Conservation (phyloP, 2,329 filamentous ascomycete genomes). For the Arthrobotrys iridis region DNA sequence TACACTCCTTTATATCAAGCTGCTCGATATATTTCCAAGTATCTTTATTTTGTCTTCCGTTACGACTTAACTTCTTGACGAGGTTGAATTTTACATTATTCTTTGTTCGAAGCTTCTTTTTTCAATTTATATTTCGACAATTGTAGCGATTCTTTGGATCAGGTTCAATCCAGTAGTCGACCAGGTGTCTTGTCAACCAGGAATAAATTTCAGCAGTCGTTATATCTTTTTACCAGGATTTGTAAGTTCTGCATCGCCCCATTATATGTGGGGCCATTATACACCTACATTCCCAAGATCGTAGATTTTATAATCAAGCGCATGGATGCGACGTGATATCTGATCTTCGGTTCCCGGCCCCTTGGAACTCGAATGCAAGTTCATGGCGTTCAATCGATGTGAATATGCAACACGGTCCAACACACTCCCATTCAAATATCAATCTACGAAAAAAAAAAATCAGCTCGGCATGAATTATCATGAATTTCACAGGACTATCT, state of each 20-base stretch:
- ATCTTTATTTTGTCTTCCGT: conserved; percentile 31
- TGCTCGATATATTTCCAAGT: conserved; percentile 21
- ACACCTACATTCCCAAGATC: neutral
- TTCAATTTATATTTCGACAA: conserved; percentile 6
- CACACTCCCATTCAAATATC: neutral
- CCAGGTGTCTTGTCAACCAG: conserved; percentile 45
- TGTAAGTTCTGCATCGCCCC: conserved; percentile 29
- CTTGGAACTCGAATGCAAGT: conserved; percentile 12
- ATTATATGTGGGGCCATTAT: conserved; percentile 7
- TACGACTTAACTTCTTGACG: conserved; percentile 53
- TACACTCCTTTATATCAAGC: conserved; percentile 52
- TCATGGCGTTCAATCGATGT: neutral
- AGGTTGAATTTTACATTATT: conserved; percentile 40
- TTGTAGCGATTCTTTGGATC: conserved; percentile 42
- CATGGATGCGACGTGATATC: conserved; percentile 2
- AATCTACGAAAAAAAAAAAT: neutral
- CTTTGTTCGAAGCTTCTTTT: conserved; percentile 21
- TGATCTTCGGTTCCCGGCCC: neutral
- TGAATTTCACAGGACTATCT: neutral
- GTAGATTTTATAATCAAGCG: conserved; percentile 2
- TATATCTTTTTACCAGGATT: conserved; percentile 38
- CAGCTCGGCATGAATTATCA: neutral
- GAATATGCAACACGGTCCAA: conserved; percentile 38
- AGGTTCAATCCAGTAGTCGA: conserved; percentile 35
- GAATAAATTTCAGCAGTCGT: conserved; percentile 32